These are phyloP conservation scores for Coleophoma eucalyptorum DNA, from an alignment of 2,329 filamentous ascomycete species.

Conservation along the genomic window DNA sequence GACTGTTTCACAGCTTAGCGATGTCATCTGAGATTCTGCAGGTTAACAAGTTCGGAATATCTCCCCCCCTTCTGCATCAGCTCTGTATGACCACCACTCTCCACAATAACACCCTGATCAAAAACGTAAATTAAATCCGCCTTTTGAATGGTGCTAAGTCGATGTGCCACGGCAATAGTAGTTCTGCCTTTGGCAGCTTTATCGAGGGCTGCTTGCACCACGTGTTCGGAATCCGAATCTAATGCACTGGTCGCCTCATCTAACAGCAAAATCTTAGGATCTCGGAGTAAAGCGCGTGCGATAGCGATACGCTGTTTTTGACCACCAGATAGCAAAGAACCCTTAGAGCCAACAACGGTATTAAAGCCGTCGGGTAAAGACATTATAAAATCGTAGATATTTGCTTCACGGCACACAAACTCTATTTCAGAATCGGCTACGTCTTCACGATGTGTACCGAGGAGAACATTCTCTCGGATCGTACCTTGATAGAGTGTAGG, in stretches of 20 bases:
- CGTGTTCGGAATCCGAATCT: conserved; percentile 70
- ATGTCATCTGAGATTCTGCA: conserved; percentile 56
- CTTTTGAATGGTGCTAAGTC: conserved; percentile 85
- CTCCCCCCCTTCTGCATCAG: conserved; percentile 64
- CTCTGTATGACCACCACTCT: conserved; percentile 73
- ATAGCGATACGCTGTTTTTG: conserved; percentile 92
- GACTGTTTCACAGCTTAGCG: neutral
- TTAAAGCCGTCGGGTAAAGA: conserved; percentile 69
- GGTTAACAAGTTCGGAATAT: conserved; percentile 72
- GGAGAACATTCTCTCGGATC: conserved; percentile 63
- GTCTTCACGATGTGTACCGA: conserved; percentile 49
- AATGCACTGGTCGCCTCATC: conserved; percentile 79
- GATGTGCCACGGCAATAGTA: conserved; percentile 87
- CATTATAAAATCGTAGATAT: conserved; percentile 45
- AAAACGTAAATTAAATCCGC: conserved; percentile 95
- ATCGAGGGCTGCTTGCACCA: conserved; percentile 76
- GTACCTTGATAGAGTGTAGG: conserved; percentile 64
- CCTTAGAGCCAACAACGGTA: conserved; percentile 82
- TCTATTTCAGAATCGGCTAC: conserved; percentile 34
- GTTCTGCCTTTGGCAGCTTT: conserved; percentile 76
- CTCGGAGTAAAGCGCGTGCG: conserved; percentile 78
- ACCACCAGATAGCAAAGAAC: conserved; percentile 76
- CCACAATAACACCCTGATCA: conserved; percentile 78
- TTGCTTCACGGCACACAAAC: conserved; percentile 41
- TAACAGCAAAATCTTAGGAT: conserved; percentile 79